Evolutionary conservation across 345 rosid genomes (phyloP).

Genomic region (Tarenaya hassleriana): DNA sequence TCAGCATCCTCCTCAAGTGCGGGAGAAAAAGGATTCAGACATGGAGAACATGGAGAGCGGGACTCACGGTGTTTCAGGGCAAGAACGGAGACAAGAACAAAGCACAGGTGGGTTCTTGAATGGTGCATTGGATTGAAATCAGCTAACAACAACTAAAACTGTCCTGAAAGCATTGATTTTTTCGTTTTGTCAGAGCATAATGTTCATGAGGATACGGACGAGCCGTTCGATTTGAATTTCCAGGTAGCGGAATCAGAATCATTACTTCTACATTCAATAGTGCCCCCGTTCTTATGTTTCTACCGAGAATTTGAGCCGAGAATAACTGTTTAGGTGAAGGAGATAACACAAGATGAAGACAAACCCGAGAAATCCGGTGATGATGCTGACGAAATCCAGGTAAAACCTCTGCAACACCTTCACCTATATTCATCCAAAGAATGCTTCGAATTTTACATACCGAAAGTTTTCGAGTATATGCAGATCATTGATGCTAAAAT

Average conservation of each 20-base stretch:
- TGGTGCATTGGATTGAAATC: not conserved
- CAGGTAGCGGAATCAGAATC: constrained; percentile 30
- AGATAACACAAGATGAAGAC: constrained; percentile 41
- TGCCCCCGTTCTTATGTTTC: not conserved
- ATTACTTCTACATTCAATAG: not conserved
- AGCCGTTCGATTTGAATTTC: constrained; percentile 40
- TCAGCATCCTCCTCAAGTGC: constrained; percentile 17
- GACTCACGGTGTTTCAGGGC: constrained; percentile 27
- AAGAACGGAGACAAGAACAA: constrained; percentile 36
- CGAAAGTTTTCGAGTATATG: constrained; percentile 10
- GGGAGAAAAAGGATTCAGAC: constrained; percentile 26
- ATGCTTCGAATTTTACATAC: not conserved
- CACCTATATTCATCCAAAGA: not conserved
- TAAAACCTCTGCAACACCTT: constrained; percentile 18
- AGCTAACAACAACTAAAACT: not conserved
- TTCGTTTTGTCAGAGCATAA: constrained; percentile 34
- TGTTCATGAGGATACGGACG: constrained; percentile 40
- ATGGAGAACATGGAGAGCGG: constrained; percentile 19
- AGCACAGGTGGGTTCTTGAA: constrained; percentile 37
- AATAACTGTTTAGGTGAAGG: constrained; percentile 43
- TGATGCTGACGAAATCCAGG: constrained; percentile 43
- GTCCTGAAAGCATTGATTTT: constrained; percentile 5
- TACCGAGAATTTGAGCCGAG: not conserved
- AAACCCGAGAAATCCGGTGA: constrained; percentile 22
- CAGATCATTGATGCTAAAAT: constrained; percentile 65